Percentiles rank a stretch among this genome's conserved stretches.
These are phyloP conservation scores for Capsicum chinense DNA, from an alignment of 257 asterid species.

Conservation along the genomic window DNA sequence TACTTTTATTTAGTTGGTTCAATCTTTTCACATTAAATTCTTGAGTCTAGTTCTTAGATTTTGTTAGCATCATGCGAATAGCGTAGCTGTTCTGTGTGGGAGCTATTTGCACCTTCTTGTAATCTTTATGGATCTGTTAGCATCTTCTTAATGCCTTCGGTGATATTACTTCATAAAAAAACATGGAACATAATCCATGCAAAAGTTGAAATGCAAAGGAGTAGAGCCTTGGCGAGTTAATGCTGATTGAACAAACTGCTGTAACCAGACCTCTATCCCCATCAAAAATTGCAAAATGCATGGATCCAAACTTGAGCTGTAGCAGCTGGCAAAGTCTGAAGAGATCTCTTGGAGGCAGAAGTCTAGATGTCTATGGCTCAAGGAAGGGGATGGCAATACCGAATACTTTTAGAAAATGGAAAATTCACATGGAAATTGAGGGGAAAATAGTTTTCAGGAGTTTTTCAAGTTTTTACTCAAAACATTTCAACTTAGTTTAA, in stretches of 20 bases:
- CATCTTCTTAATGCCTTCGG: too few species aligned
- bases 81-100: too few species aligned
- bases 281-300: background rate
- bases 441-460: background rate
- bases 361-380: background rate
- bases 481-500: background rate
- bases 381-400: background rate
- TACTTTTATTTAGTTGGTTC: too few species aligned
- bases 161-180: too few species aligned
- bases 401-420: background rate
- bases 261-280: background rate
- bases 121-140: too few species aligned
- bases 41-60: too few species aligned
- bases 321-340: background rate
- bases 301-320: background rate
- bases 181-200: too few species aligned
- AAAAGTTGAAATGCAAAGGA: background rate
- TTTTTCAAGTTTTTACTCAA: background rate
- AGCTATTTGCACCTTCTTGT: too few species aligned
- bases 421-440: background rate
- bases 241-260: background rate
- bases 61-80: too few species aligned
- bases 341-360: background rate
- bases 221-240: background rate
- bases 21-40: too few species aligned